Base-by-base conservation (phyloP, 1,139 yeast genomes). In the Barnettozyma hawaiiensis region DNA sequence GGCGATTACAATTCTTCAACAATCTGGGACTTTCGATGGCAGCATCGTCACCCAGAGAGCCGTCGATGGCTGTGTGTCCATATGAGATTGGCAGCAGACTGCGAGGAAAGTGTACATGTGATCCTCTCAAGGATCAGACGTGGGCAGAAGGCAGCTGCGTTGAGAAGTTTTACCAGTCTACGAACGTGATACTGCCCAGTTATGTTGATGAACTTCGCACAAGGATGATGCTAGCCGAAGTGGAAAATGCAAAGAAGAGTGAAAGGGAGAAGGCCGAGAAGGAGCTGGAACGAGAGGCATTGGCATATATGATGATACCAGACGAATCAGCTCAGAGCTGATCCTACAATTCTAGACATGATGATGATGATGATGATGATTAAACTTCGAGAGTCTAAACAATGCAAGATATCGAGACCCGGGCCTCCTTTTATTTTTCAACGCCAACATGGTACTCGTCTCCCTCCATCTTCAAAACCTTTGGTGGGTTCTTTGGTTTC, bases 21-120 rank as follows among this genome's bases (percentile, higher is more conserved):
- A 76, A 75, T 49, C 67, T 77, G 18, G 83, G 82, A 1, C 75
- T 75, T 57, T 67, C 63, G 51, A 41, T 48, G 20, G 27, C 22
- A 5, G 44, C 29, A 8, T n/a, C n/a, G n/a, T n/a, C n/a, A n/a
- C n/a, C n/a, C n/a, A 22, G 41, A 35, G 18, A 36, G 7, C 29
- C 7, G 87, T 86, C 15, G 81, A 83, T 31, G 71, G 68, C 73
- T 49, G 81, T 76, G 61, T 78, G 84, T 63, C 83, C 83, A 0
- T 63, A 70, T 44, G 76, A 76, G 55, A 63, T 31, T 35, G 60
- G 62, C 31, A 63, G 65, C 45, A 67, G 80, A 54, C 51, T 63
- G 42, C 57, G 64, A 36, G 71, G 71, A 46, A 66, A 66, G 47
- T 77, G 83, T 54, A 61, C 63, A 42, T 78, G 84, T 60, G 54